Evolutionary conservation across 139 green algal genomes (phyloP).

Genomic region (Pedinophyceae sp.): DNA sequence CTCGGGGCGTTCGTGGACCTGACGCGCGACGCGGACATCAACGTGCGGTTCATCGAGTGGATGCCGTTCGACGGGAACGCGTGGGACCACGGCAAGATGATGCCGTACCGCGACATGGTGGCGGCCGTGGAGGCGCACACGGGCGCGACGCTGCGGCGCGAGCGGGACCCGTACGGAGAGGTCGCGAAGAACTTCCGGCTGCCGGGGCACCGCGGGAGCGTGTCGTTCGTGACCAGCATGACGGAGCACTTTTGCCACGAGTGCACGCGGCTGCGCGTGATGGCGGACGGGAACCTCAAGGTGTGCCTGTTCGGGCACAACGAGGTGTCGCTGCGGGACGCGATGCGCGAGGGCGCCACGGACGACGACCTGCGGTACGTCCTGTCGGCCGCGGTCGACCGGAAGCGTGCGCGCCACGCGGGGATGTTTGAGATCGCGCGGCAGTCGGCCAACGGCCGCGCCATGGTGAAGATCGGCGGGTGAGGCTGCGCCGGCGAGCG

Average conservation of each 20-base stretch:
- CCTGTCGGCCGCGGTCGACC: slow-evolving; percentile 65
- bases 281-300: slow-evolving; percentile 92
- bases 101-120: slow-evolving; percentile 17
- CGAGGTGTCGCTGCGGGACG: slow-evolving; percentile 82
- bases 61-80: slow-evolving; percentile 99
- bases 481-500: no score
- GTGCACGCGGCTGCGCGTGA: slow-evolving; percentile 78
- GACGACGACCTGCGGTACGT: slow-evolving; percentile 66
- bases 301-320: slow-evolving; percentile 91
- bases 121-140: background rate
- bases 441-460: slow-evolving; percentile 67
- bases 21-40: slow-evolving; percentile 61
- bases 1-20: slow-evolving; percentile 84
- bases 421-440: slow-evolving; percentile 79
- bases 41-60: slow-evolving; percentile 99
- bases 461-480: slow-evolving; percentile 95
- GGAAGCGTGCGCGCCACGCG: slow-evolving; percentile 81
- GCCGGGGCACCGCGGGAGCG: slow-evolving; percentile 46
- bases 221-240: slow-evolving; percentile 96
- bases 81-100: slow-evolving; percentile 75
- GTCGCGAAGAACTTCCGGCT: slow-evolving; percentile 89
- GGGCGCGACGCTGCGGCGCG: slow-evolving; percentile 20
- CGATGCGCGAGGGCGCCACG: slow-evolving; percentile 63
- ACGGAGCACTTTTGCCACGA: slow-evolving; percentile 87
- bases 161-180: slow-evolving; percentile 47